Conservation (phyloP, 2,329 filamentous ascomycete species). For the Clonostachys rhizophaga region DNA sequence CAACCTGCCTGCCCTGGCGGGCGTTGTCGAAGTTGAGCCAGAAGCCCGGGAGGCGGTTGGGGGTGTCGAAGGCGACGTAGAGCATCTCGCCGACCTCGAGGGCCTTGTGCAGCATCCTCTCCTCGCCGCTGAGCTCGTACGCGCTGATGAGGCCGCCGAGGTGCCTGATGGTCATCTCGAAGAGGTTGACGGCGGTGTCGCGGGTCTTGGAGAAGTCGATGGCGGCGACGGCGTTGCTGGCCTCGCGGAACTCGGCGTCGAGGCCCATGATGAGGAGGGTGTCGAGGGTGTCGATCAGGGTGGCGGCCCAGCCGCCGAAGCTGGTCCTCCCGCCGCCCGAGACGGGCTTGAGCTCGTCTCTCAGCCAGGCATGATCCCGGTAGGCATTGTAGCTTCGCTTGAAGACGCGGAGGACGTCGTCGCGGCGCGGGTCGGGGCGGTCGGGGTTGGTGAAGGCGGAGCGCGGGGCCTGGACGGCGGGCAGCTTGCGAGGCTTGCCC, state of each 20-base stretch:
- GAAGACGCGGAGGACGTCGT: constrained; percentile 5
- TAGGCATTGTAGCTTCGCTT: constrained; percentile 39
- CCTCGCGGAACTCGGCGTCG: constrained; percentile 48
- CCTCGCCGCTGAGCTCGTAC: constrained; percentile 41
- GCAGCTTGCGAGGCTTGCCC: not conserved
- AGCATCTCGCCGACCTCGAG: constrained; percentile 47
- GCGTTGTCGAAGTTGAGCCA: constrained; percentile 28
- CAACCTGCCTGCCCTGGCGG: constrained; percentile 37
- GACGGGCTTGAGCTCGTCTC: constrained; percentile 46
- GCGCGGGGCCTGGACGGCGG: constrained; percentile 4
- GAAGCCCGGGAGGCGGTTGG: constrained; percentile 38
- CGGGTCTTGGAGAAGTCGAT: constrained; percentile 44
- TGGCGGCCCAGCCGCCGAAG: constrained; percentile 53
- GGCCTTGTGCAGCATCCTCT: constrained; percentile 38
- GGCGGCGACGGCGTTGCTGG: constrained; percentile 38
- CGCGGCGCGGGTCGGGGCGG: constrained; percentile 3
- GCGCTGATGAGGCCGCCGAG: constrained; percentile 46
- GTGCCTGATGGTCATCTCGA: constrained; percentile 52
- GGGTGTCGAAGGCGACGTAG: constrained; percentile 46
- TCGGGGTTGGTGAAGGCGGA: constrained; percentile 2
- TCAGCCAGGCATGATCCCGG: constrained; percentile 43
- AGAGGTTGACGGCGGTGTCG: constrained; percentile 35
- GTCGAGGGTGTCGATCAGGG: constrained; percentile 55
- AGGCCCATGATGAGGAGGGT: constrained; percentile 60
- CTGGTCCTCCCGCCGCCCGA: constrained; percentile 37